Evolutionary conservation across 2,329 filamentous ascomycete species (phyloP).

Genomic region (Dactylellina parvicollis): DNA sequence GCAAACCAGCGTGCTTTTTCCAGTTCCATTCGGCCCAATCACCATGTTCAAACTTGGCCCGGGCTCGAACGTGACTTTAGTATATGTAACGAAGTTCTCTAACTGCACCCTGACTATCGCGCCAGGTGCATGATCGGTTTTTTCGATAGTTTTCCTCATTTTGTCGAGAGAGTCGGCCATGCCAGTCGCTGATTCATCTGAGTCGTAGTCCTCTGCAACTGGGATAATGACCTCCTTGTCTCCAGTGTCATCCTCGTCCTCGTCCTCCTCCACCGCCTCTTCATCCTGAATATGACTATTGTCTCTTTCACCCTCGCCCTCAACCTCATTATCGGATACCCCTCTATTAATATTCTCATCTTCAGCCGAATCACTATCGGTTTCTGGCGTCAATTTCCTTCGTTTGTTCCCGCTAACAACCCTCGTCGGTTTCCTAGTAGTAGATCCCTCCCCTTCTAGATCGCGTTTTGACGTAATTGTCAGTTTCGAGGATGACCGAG

Average conservation of each 20-base stretch:
- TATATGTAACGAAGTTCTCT: slow-evolving; percentile 93
- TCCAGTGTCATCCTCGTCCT: not conserved
- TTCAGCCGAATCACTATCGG: not conserved
- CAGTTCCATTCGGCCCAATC: slow-evolving; percentile 97
- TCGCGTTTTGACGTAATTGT: slow-evolving; percentile 38
- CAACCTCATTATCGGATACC: not conserved
- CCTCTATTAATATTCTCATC: not conserved
- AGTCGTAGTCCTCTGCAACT: slow-evolving; percentile 52
- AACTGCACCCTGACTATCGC: slow-evolving; percentile 88
- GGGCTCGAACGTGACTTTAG: slow-evolving; percentile 86
- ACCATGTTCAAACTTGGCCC: slow-evolving; percentile 97
- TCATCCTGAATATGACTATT: slow-evolving; percentile 4
- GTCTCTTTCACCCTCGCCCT: not conserved
- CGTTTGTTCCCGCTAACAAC: slow-evolving; percentile 21
- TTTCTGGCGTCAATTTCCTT: slow-evolving; percentile 30
- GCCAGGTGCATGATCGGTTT: slow-evolving; percentile 67
- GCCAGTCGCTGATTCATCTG: slow-evolving; percentile 40
- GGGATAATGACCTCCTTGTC: slow-evolving; percentile 37
- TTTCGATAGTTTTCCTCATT: slow-evolving; percentile 48
- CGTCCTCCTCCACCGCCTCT: not conserved
- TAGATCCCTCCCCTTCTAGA: not conserved
- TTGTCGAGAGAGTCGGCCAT: slow-evolving; percentile 54
- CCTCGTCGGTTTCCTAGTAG: not conserved
- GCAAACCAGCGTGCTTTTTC: slow-evolving; percentile 96
- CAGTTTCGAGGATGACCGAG: slow-evolving; percentile 7